These are phyloP conservation scores for Helichrysum umbraculigerum DNA, from an alignment of 129 eudicot species.

Conservation along the genomic window DNA sequence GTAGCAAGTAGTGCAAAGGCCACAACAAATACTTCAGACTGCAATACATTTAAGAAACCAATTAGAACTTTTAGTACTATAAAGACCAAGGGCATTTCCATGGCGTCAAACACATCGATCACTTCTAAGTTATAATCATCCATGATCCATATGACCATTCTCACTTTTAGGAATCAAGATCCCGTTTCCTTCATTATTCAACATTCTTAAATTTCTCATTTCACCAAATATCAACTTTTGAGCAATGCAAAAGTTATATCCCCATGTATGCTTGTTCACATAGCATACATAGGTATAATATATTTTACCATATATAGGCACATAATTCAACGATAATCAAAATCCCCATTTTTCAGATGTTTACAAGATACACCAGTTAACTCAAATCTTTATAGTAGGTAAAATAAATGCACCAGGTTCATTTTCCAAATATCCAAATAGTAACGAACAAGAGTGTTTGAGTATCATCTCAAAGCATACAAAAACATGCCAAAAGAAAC, in stretches of 20 bases:
- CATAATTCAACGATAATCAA: background rate
- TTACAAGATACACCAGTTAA: background rate
- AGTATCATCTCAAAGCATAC: too few relatives aligned
- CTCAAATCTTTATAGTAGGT: too few relatives aligned
- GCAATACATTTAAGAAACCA: constrained; percentile 23
- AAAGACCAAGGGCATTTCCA: background rate
- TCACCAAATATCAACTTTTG: background rate
- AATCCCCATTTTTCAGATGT: background rate
- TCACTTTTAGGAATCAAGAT: background rate
- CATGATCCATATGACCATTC: too few relatives aligned
- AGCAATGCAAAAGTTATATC: background rate
- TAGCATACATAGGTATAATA: background rate
- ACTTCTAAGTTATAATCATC: too few relatives aligned
- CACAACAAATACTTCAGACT: constrained; percentile 97
- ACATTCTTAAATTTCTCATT: background rate
- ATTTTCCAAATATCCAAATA: background rate
- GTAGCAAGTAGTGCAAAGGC: constrained; percentile 98
- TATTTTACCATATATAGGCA: background rate
- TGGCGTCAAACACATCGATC: too few relatives aligned
- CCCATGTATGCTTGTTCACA: background rate
- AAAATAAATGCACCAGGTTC: too few relatives aligned
- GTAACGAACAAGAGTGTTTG: too few relatives aligned
- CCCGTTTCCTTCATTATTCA: background rate
- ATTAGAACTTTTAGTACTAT: background rate
- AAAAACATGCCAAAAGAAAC: too few relatives aligned